Conservation (phyloP, 2,329 filamentous ascomycete species). For the Celoporthe dispersa region DNA sequence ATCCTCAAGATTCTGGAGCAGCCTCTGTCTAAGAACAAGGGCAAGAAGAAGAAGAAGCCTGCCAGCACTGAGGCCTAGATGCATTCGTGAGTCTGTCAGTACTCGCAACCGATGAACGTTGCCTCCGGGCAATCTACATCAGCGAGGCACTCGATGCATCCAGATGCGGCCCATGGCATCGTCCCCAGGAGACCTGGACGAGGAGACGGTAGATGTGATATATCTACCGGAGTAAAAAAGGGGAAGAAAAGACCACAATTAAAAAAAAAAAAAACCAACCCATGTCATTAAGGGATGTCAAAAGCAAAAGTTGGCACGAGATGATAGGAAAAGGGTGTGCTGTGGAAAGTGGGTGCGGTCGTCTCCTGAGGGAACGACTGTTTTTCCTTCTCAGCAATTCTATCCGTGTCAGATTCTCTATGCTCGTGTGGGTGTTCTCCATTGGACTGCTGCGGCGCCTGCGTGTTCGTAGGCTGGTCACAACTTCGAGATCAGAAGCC, state of each 20-base stretch:
- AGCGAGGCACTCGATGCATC: constrained; percentile 14
- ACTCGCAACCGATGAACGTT: not conserved
- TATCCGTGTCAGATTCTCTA: not conserved
- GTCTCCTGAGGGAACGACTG: not conserved
- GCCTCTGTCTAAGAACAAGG: constrained; percentile 83
- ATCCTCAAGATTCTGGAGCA: constrained; percentile 92
- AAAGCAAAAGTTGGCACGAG: not conserved
- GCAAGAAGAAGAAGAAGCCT: constrained; percentile 88
- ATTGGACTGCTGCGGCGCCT: not conserved
- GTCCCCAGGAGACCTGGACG: constrained; percentile 8
- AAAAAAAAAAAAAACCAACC: not conserved
- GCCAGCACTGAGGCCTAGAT: constrained; percentile 24
- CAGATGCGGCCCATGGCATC: constrained; percentile 9
- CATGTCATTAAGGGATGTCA: constrained; percentile 2
- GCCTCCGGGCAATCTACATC: not conserved
- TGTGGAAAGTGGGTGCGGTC: not conserved
- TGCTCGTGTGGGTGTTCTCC: not conserved
- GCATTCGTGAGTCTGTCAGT: not conserved
- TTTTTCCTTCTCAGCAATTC: not conserved
- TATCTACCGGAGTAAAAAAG: not conserved
- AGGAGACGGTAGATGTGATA: constrained; percentile 11
- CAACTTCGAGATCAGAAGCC: not conserved
- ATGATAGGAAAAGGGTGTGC: not conserved
- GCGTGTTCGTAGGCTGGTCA: not conserved
- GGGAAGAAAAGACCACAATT: not conserved